A percentile compares a stretch with the other conserved stretches of the same genome.
Evolutionary conservation across 257 asterid species (phyloP).

Genomic region (Penstemon davidsonii): DNA sequence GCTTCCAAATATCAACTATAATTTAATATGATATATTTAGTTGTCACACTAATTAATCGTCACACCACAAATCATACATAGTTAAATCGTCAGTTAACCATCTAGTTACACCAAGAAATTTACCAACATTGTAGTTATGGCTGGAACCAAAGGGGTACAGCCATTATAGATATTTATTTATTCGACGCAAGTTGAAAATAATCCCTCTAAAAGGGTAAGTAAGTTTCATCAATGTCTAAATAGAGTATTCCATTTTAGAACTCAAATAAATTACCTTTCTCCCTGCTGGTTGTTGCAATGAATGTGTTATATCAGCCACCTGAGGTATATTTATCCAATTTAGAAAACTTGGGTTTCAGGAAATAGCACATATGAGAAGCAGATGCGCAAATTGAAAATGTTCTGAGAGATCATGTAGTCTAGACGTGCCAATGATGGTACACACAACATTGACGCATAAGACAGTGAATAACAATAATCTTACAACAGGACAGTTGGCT

Average conservation of each 20-base stretch:
- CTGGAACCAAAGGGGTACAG: not conserved
- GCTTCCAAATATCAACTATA: not conserved
- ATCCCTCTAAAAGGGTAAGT: not conserved
- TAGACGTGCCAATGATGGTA: constrained; percentile 22
- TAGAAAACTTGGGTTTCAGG: constrained; percentile 24
- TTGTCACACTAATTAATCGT: not conserved
- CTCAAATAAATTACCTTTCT: constrained; percentile 56
- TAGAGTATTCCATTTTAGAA: not conserved
- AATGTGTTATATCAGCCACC: constrained; percentile 97
- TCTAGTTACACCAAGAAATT: constrained; percentile 13
- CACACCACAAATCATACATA: not conserved
- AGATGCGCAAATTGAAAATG: constrained; percentile 8
- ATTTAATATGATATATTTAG: not conserved
- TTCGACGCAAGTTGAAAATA: not conserved
- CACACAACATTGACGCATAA: constrained; percentile 8
- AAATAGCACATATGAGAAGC: constrained; percentile 15
- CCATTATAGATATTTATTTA: not conserved
- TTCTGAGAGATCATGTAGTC: constrained; percentile 3
- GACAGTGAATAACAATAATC: constrained; percentile 25
- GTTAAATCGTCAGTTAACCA: constrained; percentile 9
- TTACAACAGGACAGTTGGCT: constrained; percentile 90
- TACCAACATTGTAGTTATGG: not conserved
- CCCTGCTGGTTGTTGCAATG: constrained; percentile 99
- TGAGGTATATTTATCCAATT: constrained; percentile 30
- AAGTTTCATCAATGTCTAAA: not conserved